Conservation (phyloP, 345 rosid genomes). For the Microthlaspi erraticum region DNA sequence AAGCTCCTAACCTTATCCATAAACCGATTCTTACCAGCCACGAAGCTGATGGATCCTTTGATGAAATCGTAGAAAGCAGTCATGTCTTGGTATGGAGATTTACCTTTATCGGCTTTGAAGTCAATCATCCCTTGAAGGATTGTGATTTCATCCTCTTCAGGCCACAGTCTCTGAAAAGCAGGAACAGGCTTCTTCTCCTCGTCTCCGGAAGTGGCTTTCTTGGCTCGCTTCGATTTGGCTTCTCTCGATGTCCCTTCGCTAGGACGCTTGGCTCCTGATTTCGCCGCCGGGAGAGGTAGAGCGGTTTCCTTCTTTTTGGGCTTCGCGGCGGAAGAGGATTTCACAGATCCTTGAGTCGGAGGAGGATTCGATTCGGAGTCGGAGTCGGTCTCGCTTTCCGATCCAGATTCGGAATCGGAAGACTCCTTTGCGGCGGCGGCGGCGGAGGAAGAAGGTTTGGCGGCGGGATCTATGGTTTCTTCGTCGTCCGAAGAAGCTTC, state of each 20-base stretch:
- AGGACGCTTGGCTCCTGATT: constrained; percentile 36
- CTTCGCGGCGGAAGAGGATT: constrained; percentile 17
- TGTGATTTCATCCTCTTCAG: constrained; percentile 53
- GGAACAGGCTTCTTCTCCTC: constrained; percentile 30
- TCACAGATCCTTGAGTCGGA: constrained; percentile 42
- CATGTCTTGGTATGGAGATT: constrained; percentile 43
- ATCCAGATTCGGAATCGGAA: constrained; percentile 39
- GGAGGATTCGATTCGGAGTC: constrained; percentile 31
- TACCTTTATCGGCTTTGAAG: constrained; percentile 45
- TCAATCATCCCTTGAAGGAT: constrained; percentile 50
- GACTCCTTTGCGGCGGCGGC: background rate
- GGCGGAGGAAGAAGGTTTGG: constrained; percentile 7
- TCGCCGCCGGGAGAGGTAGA: constrained; percentile 30
- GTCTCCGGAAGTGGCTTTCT: constrained; percentile 5
- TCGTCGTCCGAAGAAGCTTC: constrained; percentile 40
- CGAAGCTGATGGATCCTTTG: constrained; percentile 46
- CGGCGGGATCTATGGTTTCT: background rate
- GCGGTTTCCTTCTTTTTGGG: background rate
- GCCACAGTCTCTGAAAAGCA: constrained; percentile 49
- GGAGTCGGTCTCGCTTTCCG: constrained; percentile 44
- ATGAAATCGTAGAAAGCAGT: constrained; percentile 44
- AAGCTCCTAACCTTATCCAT: constrained; percentile 55
- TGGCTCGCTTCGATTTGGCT: constrained; percentile 25
- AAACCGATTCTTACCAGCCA: constrained; percentile 48
- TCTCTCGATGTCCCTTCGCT: constrained; percentile 4